Conservation (phyloP, 352 stramenopile species). For the Phytophthora multivora region DNA sequence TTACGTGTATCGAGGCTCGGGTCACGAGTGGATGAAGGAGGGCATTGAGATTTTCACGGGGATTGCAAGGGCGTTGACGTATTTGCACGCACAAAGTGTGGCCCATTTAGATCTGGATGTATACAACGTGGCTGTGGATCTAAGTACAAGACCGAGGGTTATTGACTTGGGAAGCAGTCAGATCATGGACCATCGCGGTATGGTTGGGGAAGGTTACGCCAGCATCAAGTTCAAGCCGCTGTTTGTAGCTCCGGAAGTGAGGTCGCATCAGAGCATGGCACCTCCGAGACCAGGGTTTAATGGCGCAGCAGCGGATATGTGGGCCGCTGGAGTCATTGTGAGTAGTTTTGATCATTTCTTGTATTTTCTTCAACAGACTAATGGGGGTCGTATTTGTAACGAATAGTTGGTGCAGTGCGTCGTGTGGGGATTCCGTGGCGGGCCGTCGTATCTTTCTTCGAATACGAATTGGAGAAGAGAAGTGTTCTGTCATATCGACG, state of each 20-base stretch:
- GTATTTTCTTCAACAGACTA: constrained; percentile 1
- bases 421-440: constrained; percentile 79
- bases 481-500: constrained; percentile 81
- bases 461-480: constrained; percentile 74
- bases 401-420: constrained; percentile 76
- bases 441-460: constrained; percentile 59
- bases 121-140: constrained; percentile 86
- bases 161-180: constrained; percentile 84
- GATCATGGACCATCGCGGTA: constrained; percentile 69
- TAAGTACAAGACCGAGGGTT: constrained; percentile 54
- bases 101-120: constrained; percentile 85
- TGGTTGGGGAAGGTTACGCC: constrained; percentile 62
- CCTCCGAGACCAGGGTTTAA: constrained; percentile 73
- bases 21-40: constrained; percentile 82
- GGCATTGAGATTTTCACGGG: constrained; percentile 69
- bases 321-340: constrained; percentile 82
- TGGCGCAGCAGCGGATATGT: constrained; percentile 77
- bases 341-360: constrained; percentile 20
- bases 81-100: constrained; percentile 79
- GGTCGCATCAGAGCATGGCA: constrained; percentile 57
- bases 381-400: constrained; percentile 6
- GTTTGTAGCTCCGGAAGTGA: constrained; percentile 80
- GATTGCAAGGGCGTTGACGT: constrained; percentile 73
- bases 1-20: constrained; percentile 73
- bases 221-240: constrained; percentile 86